Conservation (phyloP, 805 yeast species). For the Yamadazyma sp. region DNA sequence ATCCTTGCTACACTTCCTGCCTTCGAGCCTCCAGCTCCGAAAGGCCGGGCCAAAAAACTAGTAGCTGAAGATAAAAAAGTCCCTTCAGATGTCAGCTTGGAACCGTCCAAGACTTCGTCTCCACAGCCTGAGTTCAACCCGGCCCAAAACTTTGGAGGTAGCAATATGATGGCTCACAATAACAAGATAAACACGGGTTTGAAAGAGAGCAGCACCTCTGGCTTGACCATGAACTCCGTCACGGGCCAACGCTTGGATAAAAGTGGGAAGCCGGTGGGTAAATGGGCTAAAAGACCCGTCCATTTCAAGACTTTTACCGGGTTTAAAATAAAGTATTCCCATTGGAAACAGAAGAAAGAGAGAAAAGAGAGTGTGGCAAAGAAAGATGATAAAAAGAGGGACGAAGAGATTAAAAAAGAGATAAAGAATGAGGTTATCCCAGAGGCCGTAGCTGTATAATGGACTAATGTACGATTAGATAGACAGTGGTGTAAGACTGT, state of each 20-base stretch:
- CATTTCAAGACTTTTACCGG: conserved; percentile 46
- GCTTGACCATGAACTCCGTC: conserved; percentile 37
- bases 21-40: conserved; percentile 32
- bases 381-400: not conserved
- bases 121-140: conserved; percentile 22
- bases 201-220: conserved; percentile 42
- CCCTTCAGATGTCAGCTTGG: conserved; percentile 5
- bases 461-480: too few species aligned
- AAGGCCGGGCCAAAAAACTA: conserved; percentile 31
- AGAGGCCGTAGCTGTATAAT: conserved; percentile 1
- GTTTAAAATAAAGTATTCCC: conserved; percentile 32
- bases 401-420: not conserved
- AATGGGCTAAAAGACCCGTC: conserved; percentile 35
- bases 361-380: conserved; percentile 4
- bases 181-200: conserved; percentile 38
- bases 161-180: conserved; percentile 13
- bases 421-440: not conserved
- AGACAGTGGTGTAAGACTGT: too few species aligned
- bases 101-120: conserved; percentile 27
- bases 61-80: conserved; percentile 30
- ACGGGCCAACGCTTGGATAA: conserved; percentile 30
- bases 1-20: conserved; percentile 35
- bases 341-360: conserved; percentile 20
- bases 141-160: conserved; percentile 6
- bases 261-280: conserved; percentile 32